Percentiles rank a stretch among this genome's conserved stretches.
These are phyloP conservation scores for Berkeleyomyces basicola DNA, from an alignment of 2,329 filamentous ascomycete genomes.

Conservation along the genomic window DNA sequence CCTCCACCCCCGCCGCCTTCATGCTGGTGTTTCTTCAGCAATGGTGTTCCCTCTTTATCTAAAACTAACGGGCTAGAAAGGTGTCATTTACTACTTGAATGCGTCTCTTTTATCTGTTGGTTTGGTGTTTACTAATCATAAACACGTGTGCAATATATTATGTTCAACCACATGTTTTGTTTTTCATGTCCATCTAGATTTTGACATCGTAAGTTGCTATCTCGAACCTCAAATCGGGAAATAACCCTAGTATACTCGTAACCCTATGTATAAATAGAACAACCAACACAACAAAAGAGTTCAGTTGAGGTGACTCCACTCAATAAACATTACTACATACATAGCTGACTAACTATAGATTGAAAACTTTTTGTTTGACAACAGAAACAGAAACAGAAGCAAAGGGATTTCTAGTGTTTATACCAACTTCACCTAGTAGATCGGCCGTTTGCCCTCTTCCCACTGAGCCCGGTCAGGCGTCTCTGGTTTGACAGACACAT, in stretches of 20 bases:
- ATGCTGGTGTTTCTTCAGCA: neutral
- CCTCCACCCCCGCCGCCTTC: no score
- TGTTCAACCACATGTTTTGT: conserved; percentile 1
- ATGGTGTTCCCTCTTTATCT: neutral
- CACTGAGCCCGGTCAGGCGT: conserved; percentile 20
- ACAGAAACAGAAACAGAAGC: conserved; percentile 10
- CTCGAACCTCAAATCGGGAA: neutral
- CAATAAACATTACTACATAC: no score
- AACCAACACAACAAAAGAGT: neutral
- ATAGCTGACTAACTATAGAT: no score
- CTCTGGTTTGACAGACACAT: conserved; percentile 21
- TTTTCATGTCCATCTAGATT: neutral
- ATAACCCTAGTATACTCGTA: neutral
- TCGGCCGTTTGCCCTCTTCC: conserved; percentile 25
- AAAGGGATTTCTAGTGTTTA: neutral
- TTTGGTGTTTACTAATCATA: conserved; percentile 39
- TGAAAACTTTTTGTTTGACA: neutral
- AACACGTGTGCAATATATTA: conserved; percentile 20
- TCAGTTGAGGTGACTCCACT: neutral
- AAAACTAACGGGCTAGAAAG: neutral
- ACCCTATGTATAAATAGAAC: neutral
- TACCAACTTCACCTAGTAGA: conserved; percentile 21
- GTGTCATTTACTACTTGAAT: neutral
- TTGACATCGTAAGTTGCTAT: neutral
- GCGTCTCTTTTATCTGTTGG: conserved; percentile 25